Conservation (phyloP, 2,329 filamentous ascomycete genomes). For the Leptographium radiaticola region DNA sequence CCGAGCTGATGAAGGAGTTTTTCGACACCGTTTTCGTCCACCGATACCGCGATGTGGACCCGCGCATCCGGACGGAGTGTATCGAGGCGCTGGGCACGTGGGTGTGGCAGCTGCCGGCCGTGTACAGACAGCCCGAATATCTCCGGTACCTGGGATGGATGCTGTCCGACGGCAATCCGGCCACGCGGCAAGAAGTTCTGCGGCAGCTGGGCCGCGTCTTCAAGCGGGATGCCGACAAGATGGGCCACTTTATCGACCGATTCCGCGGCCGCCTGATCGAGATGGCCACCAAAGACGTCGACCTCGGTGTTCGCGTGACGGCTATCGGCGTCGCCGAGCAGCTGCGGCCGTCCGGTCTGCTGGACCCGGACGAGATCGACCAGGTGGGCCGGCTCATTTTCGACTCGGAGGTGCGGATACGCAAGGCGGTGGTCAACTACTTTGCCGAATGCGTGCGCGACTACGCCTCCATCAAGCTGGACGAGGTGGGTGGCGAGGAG, state of each 20-base stretch:
- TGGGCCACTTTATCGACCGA: conserved; percentile 86
- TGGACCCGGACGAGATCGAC: conserved; percentile 88
- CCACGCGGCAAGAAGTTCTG: conserved; percentile 73
- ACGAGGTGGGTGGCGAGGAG: conserved; percentile 74
- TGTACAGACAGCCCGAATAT: conserved; percentile 84
- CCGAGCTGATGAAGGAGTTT: conserved; percentile 65
- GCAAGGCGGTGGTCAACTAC: conserved; percentile 81
- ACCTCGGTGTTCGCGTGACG: conserved; percentile 64
- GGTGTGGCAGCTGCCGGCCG: conserved; percentile 73
- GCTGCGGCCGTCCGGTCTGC: conserved; percentile 68
- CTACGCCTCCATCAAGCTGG: conserved; percentile 62
- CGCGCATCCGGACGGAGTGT: conserved; percentile 78
- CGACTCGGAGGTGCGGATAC: conserved; percentile 70
- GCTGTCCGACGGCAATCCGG: conserved; percentile 64
- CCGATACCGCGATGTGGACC: conserved; percentile 87
- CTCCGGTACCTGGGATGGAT: conserved; percentile 93
- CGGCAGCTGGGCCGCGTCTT: conserved; percentile 72
- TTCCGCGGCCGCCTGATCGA: conserved; percentile 82
- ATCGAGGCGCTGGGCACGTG: conserved; percentile 76
- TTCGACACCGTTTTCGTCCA: conserved; percentile 93
- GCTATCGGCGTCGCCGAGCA: conserved; percentile 73
- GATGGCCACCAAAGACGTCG: conserved; percentile 78
- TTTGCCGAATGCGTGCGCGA: conserved; percentile 82
- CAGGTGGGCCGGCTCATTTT: conserved; percentile 78
- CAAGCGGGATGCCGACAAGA: conserved; percentile 64